Evolutionary conservation across 2,329 filamentous ascomycete species (phyloP).

Genomic region (Corynespora cassiicola): DNA sequence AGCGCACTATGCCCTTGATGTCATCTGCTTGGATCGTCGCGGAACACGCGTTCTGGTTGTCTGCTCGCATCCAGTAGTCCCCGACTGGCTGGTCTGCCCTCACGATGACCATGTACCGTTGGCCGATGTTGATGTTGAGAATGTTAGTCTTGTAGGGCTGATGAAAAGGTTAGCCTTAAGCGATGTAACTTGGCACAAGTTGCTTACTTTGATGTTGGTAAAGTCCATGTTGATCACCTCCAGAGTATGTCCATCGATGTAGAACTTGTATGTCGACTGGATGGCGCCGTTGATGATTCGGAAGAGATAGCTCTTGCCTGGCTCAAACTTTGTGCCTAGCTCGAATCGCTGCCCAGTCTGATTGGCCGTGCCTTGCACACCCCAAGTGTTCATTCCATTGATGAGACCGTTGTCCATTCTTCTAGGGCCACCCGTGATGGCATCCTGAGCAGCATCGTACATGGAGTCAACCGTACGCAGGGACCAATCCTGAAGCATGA

Average conservation of each 20-base stretch:
- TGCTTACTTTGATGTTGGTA: conserved; percentile 33
- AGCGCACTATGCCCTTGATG: conserved; percentile 42
- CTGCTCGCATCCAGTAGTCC: conserved; percentile 35
- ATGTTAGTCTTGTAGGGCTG: conserved; percentile 44
- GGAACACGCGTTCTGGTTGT: conserved; percentile 45
- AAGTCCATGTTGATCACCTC: conserved; percentile 49
- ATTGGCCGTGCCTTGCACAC: conserved; percentile 18
- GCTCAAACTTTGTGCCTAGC: conserved; percentile 44
- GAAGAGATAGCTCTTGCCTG: conserved; percentile 65
- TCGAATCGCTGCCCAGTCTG: conserved; percentile 35
- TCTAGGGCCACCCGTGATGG: conserved; percentile 22
- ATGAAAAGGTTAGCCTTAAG: neutral
- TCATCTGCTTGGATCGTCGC: conserved; percentile 31
- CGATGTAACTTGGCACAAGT: neutral
- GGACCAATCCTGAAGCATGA: conserved; percentile 49
- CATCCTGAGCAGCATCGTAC: conserved; percentile 27
- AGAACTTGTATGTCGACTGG: conserved; percentile 51
- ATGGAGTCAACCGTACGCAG: conserved; percentile 40
- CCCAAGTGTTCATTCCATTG: conserved; percentile 49
- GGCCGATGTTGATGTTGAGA: conserved; percentile 45
- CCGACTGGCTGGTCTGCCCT: conserved; percentile 21
- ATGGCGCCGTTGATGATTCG: conserved; percentile 66
- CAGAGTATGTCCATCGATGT: conserved; percentile 49
- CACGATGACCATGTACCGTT: conserved; percentile 30
- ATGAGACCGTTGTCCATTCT: conserved; percentile 49